Evolutionary conservation across 345 rosid genomes (phyloP), one percentile per base, ranked within the genome.

Genomic region (Psidium friedrichsthalianum): DNA sequence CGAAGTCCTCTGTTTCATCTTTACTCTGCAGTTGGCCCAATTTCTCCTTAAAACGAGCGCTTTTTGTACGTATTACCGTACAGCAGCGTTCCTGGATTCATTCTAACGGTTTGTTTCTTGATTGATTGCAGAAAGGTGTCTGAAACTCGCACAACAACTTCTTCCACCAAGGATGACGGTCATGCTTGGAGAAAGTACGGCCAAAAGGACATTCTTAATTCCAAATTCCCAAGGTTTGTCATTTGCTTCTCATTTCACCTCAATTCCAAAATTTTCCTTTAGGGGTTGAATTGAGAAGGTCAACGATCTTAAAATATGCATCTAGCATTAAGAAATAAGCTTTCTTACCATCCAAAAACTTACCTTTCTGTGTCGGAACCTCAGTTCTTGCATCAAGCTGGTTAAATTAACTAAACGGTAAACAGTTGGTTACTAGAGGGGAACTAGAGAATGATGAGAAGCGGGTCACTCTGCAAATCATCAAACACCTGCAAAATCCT

Each of bases 171-270:
- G 25, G 95, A 91, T 11, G 99, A 96, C 51, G 88, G 87, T 84
- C 89, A 87, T 85, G 89, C 94, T 24, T 96, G 99, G 99, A 95
- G 99, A 86, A 96, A 96, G 83, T 96, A 96, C 85, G 99, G 99
- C 21, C 99, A 96, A 86, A 96, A 96, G 83, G 88, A 84, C 74
- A 96, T 96, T 59, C 95, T 94, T 76, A 91, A 95, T 88, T 83
- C 96, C 44, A 91, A 87, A 69, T 85, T 89, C 86, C 98, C 98
- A 85, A 95, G 99, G 99, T 96, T 80, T 47, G 85, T 86, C 47
- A 27, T 36, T 84, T 18, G 14, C 53, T 82, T 82, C 83, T 51
- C 40, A n/a, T 82, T 18, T 69, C 80, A 36, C 47, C 47, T 69
- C 80, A 69, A 18, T 69, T 36, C 47, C 3, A 69, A 9, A 36